A percentile compares a stretch with the other conserved stretches of the same genome.
Conservation (phyloP, 73 alveolate genomes). For the Tetrahymena malaccensis region DNA sequence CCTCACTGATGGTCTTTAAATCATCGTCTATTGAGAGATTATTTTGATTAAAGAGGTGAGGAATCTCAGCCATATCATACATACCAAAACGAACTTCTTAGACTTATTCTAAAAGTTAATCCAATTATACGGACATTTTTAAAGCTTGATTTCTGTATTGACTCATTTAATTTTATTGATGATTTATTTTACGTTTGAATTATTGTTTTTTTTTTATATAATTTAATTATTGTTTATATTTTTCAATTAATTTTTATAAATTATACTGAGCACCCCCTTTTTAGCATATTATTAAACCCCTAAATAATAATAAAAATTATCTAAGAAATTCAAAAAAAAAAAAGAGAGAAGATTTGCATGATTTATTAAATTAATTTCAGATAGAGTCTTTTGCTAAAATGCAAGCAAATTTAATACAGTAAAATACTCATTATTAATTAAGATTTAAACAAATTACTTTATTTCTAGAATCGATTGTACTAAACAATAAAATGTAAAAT, state of each 20-base stretch:
- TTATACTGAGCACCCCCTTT: neutral
- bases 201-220: neutral
- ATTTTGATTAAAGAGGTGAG: neutral
- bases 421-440: neutral
- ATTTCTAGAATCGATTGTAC: neutral
- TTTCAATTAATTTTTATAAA: too few relatives aligned
- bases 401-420: neutral
- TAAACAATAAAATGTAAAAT: neutral
- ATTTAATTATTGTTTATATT: neutral
- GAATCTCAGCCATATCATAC: neutral
- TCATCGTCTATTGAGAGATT: neutral
- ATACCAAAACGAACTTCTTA: neutral
- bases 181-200: neutral
- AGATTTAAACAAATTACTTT: neutral
- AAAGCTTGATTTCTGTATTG: neutral
- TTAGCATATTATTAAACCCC: neutral
- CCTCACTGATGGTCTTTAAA: neutral
- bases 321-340: neutral
- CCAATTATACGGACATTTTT: neutral
- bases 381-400: neutral
- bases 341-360: neutral
- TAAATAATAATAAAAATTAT: too few relatives aligned
- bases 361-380: too few relatives aligned
- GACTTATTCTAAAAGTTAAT: neutral
- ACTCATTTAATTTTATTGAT: neutral